phyloP scores from a whole-genome alignment of 1,284 basidiomycete genomes.

The Psilocybe mexicana region DNA sequence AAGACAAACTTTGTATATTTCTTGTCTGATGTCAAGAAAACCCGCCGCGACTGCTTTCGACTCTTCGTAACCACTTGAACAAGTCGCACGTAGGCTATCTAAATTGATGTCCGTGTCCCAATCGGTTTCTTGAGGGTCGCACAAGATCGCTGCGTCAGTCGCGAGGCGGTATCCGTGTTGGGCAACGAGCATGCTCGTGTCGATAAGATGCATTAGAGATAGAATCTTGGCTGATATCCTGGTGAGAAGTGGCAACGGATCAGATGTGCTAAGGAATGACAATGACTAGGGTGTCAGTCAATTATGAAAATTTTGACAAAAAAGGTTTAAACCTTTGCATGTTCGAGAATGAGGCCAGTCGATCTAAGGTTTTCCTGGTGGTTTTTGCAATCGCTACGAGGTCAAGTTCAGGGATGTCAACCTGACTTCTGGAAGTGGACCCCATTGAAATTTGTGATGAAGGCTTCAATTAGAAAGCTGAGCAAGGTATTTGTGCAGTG shows the following conservation, averaged over 20 bases:
- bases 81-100: constrained; percentile 18
- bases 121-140: constrained; percentile 18
- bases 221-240: constrained; percentile 33
- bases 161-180: constrained; percentile 32
- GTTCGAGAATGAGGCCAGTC: constrained; percentile 37
- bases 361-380: constrained; percentile 37
- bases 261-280: constrained; percentile 8
- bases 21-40: constrained; percentile 36
- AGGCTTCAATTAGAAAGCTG: neutral
- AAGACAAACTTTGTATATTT: constrained; percentile 37
- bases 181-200: constrained; percentile 33
- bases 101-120: constrained; percentile 19
- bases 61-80: constrained; percentile 25
- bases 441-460: neutral
- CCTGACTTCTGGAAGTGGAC: neutral
- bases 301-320: neutral
- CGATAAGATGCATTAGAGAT: constrained; percentile 32
- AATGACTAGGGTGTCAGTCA: neutral
- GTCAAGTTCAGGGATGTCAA: constrained; percentile 23
- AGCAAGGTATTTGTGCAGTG: neutral
- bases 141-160: constrained; percentile 25
- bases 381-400: constrained; percentile 29
- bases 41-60: constrained; percentile 27
- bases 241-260: constrained; percentile 22
- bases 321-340: constrained; percentile 23